Base-by-base conservation (phyloP, 2,329 filamentous ascomycete genomes). In the Byssochlamys sp. region DNA sequence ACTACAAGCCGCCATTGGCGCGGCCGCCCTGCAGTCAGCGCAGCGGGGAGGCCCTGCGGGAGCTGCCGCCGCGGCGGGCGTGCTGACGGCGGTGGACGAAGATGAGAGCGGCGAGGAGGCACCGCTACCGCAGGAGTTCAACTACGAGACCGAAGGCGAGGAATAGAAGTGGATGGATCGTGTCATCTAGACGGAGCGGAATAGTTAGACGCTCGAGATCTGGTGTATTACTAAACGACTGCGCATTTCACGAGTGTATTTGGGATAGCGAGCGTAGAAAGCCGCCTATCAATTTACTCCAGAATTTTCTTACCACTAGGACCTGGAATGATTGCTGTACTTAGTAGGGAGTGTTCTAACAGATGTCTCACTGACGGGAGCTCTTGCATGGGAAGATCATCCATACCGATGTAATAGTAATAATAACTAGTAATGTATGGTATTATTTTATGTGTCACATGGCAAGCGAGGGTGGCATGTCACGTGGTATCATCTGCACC, bases 61-160 rank as follows among this genome's bases (percentile, higher is more conserved):
- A 55, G 85, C 88, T 19, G 85, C 85, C 0, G 87, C 87, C 0
- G 88, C 88, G 0, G 90, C 88, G 0, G 89, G 87, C 57, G 89
- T 95, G 1, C 77, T 96, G 64, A 96, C 88, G 3, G 87, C 91
- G 4, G 84, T 95, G 3, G 91, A 96, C 66, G 92, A 97, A 60
- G 77, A 78, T 61, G 76, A 77, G 59, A 76, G 73, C 5, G 75
- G 66, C 28, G 76, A 78, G 59, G 77, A 79, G 60, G 77, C 77
- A 5, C 76, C 77, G 29, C 63, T 78, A 27, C 77, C 77, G 2
- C 64, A 73, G 39, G 76, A 78, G 52, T 79, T 79, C 59, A 68
- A 72, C 19, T 79, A 79, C 58, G 71, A 77, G 63, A 72, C 74
- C 45, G 77, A 79, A 52, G 70, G 71, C 29, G 68, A 71, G 60